Evolutionary conservation across 2,329 filamentous ascomycete genomes (phyloP).

Genomic region (Neofusicoccum sp.): DNA sequence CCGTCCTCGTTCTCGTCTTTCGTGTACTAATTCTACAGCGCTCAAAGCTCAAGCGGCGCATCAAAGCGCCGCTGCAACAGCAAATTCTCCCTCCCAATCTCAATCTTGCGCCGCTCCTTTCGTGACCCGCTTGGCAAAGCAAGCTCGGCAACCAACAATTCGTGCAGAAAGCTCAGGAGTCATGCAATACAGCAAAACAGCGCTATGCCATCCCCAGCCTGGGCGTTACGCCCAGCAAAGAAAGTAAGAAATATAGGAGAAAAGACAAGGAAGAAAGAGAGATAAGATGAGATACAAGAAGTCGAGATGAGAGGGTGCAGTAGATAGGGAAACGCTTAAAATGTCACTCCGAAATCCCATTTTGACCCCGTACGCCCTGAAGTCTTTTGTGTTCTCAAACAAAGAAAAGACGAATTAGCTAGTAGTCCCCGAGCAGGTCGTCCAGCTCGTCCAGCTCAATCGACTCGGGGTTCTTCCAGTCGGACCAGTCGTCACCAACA

Average conservation of each 20-base stretch:
- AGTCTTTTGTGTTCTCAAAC: neutral
- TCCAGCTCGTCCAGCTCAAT: constrained; percentile 94
- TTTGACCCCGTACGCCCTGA: constrained; percentile 12
- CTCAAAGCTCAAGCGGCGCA: no score
- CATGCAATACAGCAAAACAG: constrained; percentile 8
- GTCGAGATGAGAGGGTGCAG: constrained; percentile 8
- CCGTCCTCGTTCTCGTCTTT: constrained; percentile 9
- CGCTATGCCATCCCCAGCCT: constrained; percentile 8
- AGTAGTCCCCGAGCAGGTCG: constrained; percentile 75
- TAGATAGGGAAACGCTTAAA: neutral
- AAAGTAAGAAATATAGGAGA: constrained; percentile 3
- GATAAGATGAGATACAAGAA: constrained; percentile 14
- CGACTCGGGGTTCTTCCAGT: constrained; percentile 73
- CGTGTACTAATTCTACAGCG: constrained; percentile 11
- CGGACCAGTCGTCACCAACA: constrained; percentile 33
- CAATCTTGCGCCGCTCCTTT: constrained; percentile 8
- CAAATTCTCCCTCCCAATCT: neutral
- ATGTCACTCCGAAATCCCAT: neutral
- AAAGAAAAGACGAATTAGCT: constrained; percentile 19
- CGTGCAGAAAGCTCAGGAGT: constrained; percentile 1
- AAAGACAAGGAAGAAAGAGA: neutral
- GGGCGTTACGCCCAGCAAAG: neutral
- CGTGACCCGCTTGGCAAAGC: constrained; percentile 2
- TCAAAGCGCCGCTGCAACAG: no score
- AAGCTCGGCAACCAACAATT: neutral